A percentile compares a stretch with the other conserved stretches of the same genome.
phyloP scores from a whole-genome alignment of 768 basidiomycete genomes.

The Tulasnella sp. region DNA sequence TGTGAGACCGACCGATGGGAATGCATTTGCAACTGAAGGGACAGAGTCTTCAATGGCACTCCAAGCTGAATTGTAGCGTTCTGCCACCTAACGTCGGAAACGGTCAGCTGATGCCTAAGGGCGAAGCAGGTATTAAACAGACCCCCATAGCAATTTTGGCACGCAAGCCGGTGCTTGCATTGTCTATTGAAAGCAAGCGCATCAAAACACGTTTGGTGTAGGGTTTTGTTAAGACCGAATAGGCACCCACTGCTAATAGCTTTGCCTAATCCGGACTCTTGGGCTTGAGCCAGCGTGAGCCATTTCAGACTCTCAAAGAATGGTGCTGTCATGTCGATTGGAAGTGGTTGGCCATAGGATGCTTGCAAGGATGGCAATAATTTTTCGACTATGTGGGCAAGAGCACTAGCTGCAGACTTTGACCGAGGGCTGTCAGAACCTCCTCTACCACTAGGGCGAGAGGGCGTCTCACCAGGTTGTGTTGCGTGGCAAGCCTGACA shows the following conservation, averaged over 20 bases:
- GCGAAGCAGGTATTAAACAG: conserved; percentile 12
- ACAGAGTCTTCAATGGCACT: conserved; percentile 35
- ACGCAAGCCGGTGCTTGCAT: conserved; percentile 76
- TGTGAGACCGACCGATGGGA: conserved; percentile 31
- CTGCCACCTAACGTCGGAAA: conserved; percentile 49
- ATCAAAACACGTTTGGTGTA: not conserved
- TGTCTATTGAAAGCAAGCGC: conserved; percentile 42
- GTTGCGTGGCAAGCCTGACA: conserved; percentile 69
- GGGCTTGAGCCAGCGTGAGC: conserved; percentile 89
- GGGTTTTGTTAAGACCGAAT: not conserved
- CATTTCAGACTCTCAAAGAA: conserved; percentile 63
- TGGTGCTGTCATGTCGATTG: conserved; percentile 61
- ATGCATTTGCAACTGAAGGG: conserved; percentile 36
- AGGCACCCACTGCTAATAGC: conserved; percentile 67
- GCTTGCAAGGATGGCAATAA: conserved; percentile 52
- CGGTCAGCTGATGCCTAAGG: not conserved
- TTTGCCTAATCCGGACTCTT: conserved; percentile 95
- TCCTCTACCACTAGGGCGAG: not conserved
- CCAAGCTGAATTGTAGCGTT: conserved; percentile 57
- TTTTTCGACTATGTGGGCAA: conserved; percentile 57
- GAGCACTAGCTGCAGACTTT: conserved; percentile 66
- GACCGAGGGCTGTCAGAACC: not conserved
- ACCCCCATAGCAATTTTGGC: conserved; percentile 79
- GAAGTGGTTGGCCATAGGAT: conserved; percentile 46
- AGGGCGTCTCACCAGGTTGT: conserved; percentile 60